Base-by-base conservation (phyloP, 2,329 filamentous ascomycete species). In the Arthrobotrys pseudoclavata region DNA sequence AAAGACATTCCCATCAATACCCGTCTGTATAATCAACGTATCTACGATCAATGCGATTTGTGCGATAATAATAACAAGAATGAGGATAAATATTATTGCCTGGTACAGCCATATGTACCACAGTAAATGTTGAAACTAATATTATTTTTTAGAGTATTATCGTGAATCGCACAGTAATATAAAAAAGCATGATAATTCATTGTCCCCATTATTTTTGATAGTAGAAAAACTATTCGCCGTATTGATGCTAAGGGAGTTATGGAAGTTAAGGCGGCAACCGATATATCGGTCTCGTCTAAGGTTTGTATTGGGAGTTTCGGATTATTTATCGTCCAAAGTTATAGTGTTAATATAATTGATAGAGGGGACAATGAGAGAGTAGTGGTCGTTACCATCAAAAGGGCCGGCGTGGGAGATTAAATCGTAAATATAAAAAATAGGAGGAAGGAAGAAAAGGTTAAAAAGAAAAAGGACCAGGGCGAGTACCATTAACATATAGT, bases 21-120 rank as follows among this genome's bases (percentile, higher is more conserved):
- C 91, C 0, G 94, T 97, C 84, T 97, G 94, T 72, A 90, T 87
- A 20, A 94, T 86, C 1, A 92, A 89, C 37, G 90, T 88, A 3
- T 91, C 92, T 15, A 93, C 83, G 12, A 95, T 85, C 2, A 98
- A 86, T 0, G 88, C 91, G 26, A 94, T 86, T 82, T 97, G 93
- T 0, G 90, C 92, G 15, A 92, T 84, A 18, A 98, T 83, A 76
- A 96, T 90, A 52, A 97, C 86, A 55, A 90, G 89, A 64, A 97
- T 88, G 0, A 94, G 94, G 0, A 89, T 92, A 9, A 96, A 85
- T 15, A 97, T 82, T 2, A 98, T 85, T 79, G 97, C 91, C 82
- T 99, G 94, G 18, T 97, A 81, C 48, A 96, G 84, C 96, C 96
- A 99, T 18, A 92, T 90, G 91, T 92, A 97, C 53, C 80, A 29